Base-by-base conservation (phyloP, 176 grass and related monocot species). In the Raddia guianensis region DNA sequence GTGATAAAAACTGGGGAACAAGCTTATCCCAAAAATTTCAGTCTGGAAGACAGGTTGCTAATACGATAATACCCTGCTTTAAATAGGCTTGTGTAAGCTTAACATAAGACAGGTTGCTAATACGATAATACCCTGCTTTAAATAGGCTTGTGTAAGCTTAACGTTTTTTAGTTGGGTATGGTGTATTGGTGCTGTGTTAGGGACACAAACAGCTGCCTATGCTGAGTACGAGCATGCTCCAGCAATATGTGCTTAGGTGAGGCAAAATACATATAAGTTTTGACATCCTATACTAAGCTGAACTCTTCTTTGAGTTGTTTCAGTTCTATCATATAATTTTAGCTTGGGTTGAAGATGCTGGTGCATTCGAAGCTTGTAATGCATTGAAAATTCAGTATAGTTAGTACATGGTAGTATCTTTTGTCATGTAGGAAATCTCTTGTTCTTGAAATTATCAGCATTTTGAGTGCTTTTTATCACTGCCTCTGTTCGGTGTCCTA, bases 321-420 rank as follows among this genome's bases (percentile, higher is more conserved):
- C 5, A 0, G 53, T 58, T 74, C 72, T 74, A 21, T 46, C 35
- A 12, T 73, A 73, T 55, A 9, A 4, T 59, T 51, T 53, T 73
- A 67, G 21, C 9, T 66, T 58, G 21, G 61, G 18, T 86, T 34
- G n/a, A 27, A 47, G 49, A 60, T 86, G 45, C 32, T 42, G 66
- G 43, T 7, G 6, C 63, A 68, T 68, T 42, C 9, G 7, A 68
- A 14, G 63, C 56, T 81, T 81, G 9, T 63, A 64, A 66, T 35
- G 32, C 80, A 73, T 49, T 58, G 37, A 76, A 5, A 54, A 70
- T 60, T 80, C 42, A 48, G 2, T 48, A 66, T 76, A 59, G 75
- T 78, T 73, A 44, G 56, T 49, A 49, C 8, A 1, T 27, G 58
- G 12, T 66, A 66, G 20, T 57, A 68, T 66, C 49, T 83, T 3